phyloP scores from a whole-genome alignment of 768 basidiomycete species.

The Lactifluus piperatus region DNA sequence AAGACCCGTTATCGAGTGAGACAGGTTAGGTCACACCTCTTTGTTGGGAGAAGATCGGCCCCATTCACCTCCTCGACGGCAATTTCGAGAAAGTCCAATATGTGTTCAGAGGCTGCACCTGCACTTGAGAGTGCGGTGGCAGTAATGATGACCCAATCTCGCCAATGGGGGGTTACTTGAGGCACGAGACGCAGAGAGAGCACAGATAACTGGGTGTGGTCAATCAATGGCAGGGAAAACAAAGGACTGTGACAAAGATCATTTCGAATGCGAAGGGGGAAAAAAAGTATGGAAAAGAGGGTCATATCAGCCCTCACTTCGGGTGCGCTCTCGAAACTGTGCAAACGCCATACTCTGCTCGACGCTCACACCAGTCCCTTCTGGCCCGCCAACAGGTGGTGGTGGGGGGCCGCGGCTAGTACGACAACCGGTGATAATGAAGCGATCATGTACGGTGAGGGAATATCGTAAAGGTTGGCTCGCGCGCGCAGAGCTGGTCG shows the following conservation, averaged over 20 bases:
- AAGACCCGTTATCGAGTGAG: not conserved
- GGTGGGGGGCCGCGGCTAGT: constrained; percentile 30
- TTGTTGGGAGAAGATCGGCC: constrained; percentile 64
- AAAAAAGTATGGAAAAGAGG: no score
- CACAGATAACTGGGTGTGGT: constrained; percentile 25
- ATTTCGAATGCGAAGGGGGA: not conserved
- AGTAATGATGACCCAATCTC: constrained; percentile 65
- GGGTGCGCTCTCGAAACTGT: constrained; percentile 33
- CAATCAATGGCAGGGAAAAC: not conserved
- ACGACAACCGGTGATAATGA: constrained; percentile 71
- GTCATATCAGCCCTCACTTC: not conserved
- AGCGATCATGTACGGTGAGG: constrained; percentile 95
- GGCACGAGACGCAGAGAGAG: constrained; percentile 65
- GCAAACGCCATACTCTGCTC: constrained; percentile 84
- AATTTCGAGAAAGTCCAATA: constrained; percentile 74
- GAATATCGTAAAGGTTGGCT: constrained; percentile 89
- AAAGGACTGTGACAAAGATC: not conserved
- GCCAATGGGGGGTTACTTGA: constrained; percentile 52
- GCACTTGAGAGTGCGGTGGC: constrained; percentile 51
- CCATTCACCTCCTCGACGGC: constrained; percentile 74
- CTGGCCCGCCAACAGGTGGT: constrained; percentile 28
- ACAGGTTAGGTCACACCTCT: constrained; percentile 49
- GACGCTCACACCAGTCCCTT: constrained; percentile 39
- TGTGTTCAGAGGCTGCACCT: constrained; percentile 48
- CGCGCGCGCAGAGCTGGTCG: constrained; percentile 85